Conservation (phyloP, 108 stramenopile species). For the Cylindrotheca closterium region DNA sequence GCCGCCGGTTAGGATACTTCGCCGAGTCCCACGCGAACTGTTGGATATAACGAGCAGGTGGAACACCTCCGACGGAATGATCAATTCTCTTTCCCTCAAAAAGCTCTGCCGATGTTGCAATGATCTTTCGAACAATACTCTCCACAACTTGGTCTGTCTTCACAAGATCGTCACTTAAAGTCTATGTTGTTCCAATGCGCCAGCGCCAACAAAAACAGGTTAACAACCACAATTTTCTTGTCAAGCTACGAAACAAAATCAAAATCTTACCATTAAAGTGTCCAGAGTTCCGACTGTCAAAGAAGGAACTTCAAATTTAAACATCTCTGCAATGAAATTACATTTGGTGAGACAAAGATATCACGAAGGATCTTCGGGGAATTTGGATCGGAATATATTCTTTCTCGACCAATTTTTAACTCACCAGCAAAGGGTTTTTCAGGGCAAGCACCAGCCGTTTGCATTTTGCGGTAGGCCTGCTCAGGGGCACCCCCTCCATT, state of each 20-base stretch:
- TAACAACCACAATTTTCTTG: neutral
- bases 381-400: neutral
- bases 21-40: conserved; percentile 95
- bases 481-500: conserved; percentile 84
- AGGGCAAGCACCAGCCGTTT: conserved; percentile 86
- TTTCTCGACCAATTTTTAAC: no score
- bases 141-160: conserved; percentile 87
- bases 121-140: conserved; percentile 87
- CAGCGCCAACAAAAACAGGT: neutral
- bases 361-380: neutral
- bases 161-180: conserved; percentile 80
- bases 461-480: conserved; percentile 86
- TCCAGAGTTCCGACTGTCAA: conserved; percentile 92
- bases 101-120: conserved; percentile 77
- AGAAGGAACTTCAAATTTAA: conserved; percentile 93
- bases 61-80: conserved; percentile 82
- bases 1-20: conserved; percentile 88
- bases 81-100: conserved; percentile 58
- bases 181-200: conserved; percentile 11
- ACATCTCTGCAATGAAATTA: conserved; percentile 63
- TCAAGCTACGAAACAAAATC: neutral
- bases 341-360: neutral
- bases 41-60: conserved; percentile 80
- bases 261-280: conserved; percentile 67
- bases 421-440: conserved; percentile 74